Base-by-base conservation (phyloP, 2,329 filamentous ascomycete genomes). In the Cadophora sp. region DNA sequence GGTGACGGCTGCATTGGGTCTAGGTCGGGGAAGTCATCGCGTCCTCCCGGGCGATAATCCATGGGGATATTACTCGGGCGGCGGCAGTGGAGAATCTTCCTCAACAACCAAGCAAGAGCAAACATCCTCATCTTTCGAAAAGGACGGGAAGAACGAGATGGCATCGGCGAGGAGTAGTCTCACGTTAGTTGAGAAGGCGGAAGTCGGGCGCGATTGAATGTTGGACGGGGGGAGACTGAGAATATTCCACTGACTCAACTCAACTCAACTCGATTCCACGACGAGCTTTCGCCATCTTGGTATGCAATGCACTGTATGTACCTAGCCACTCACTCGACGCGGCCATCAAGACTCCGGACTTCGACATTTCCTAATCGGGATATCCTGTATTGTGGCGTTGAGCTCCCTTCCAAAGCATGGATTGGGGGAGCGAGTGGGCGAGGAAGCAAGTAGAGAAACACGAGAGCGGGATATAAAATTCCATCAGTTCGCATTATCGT, bases 31-130 rank as follows among this genome's bases (percentile, higher is more conserved):
- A 45, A 59, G 33, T 22, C 33, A 58, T 14, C 22, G 53, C 45
- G 27, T 70, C n/a, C 18, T 56, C n/a, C 48, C 55, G 50, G 68
- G 56, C 22, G 33, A 50, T 1, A 66, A 62, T 47, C 45, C 58
- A 14, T 62, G 56, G 61, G 61, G 51, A 9, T 39, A 39, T 20
- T 65, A 66, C 36, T 27, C 53, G 39, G 65, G 50, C n/a, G 66
- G 58, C 27, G 51, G 22, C n/a, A 47, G 24, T 36, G 59, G 24
- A 60, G 55, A 43, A 30, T 22, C 1, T 36, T 16, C 22, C 18
- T n/a, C n/a, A n/a, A 11, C 41, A 1, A 48, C 7, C 5, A n/a
- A 22, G 27, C 58, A 33, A 27, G 41, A 33, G 36, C 4, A 60
- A 30, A 3, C 22, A 14, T 18, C 22, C 11, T 3, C 24, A 45